These are phyloP conservation scores for Lophiostoma macrostomum DNA, from an alignment of 495 filamentous ascomycete genomes.

Conservation along the genomic window DNA sequence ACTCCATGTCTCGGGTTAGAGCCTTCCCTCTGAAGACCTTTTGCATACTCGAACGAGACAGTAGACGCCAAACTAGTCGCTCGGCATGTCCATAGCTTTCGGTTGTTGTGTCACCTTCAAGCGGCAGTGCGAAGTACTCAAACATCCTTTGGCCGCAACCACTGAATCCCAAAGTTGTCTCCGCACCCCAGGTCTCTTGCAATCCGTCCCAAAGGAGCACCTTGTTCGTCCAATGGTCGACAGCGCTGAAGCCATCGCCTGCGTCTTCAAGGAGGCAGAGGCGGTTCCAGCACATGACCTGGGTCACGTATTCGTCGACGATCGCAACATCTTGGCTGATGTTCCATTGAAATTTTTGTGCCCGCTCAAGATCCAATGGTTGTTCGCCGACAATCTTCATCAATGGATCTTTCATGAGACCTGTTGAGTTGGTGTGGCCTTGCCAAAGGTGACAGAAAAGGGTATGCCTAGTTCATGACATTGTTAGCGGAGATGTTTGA, in stretches of 20 bases:
- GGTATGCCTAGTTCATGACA: constrained; percentile 30
- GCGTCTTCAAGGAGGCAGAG: constrained; percentile 16
- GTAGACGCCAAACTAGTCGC: constrained; percentile 11
- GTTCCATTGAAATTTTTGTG: constrained; percentile 20
- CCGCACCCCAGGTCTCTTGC: constrained; percentile 16
- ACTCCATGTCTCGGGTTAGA: constrained; percentile 1
- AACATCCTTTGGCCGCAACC: constrained; percentile 15
- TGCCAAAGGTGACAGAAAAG: constrained; percentile 43
- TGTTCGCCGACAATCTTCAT: constrained; percentile 36
- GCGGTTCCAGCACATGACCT: constrained; percentile 19
- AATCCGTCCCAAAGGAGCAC: constrained; percentile 17
- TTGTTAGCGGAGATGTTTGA: no score
- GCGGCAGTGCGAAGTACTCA: background rate
- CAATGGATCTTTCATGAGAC: constrained; percentile 40
- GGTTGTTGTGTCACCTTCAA: constrained; percentile 11
- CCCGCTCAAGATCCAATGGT: background rate
- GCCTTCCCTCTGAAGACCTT: constrained; percentile 21
- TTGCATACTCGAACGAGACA: constrained; percentile 14
- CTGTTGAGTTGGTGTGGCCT: constrained; percentile 33
- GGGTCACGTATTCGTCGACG: constrained; percentile 17
- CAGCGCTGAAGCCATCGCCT: constrained; percentile 22
- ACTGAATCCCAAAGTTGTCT: constrained; percentile 13
- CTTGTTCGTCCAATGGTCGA: constrained; percentile 18
- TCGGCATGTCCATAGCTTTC: constrained; percentile 20
- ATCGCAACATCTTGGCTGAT: constrained; percentile 7